Conservation (phyloP, 2,329 filamentous ascomycete species). For the Fusarium humuli region DNA sequence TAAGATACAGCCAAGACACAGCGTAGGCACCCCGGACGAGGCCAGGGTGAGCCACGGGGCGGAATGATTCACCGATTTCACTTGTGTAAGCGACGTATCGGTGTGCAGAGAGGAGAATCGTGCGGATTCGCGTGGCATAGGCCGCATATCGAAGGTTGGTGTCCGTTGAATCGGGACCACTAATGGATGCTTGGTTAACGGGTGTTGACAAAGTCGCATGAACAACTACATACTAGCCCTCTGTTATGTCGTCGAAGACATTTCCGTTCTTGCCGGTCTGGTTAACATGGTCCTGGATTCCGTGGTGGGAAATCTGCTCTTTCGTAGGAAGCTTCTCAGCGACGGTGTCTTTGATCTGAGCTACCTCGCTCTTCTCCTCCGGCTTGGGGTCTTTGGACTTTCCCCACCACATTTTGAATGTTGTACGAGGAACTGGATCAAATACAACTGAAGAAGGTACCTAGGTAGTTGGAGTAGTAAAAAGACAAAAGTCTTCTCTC, state of each 20-base stretch:
- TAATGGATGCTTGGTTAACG: conserved; percentile 41
- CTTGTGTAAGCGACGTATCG: conserved; percentile 97
- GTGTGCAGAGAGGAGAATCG: conserved; percentile 89
- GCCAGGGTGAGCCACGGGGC: conserved; percentile 88
- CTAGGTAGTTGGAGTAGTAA: conserved; percentile 9
- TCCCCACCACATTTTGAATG: conserved; percentile 57
- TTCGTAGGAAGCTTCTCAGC: conserved; percentile 61
- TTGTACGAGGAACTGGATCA: background rate
- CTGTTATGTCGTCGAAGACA: conserved; percentile 80
- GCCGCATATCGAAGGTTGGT: conserved; percentile 90
- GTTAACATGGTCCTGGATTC: conserved; percentile 69
- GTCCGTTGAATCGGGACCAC: conserved; percentile 79
- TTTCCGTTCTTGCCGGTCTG: conserved; percentile 73
- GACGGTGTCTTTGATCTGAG: conserved; percentile 50
- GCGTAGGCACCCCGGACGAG: conserved; percentile 87
- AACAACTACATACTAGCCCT: conserved; percentile 75
- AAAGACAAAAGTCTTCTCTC: background rate
- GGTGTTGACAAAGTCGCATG: conserved; percentile 11
- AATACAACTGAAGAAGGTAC: background rate
- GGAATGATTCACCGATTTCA: conserved; percentile 96
- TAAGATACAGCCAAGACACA: conserved; percentile 90
- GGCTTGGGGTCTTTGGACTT: conserved; percentile 53
- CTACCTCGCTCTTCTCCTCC: conserved; percentile 43
- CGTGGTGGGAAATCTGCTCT: conserved; percentile 65
- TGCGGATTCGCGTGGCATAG: conserved; percentile 86